These are phyloP conservation scores for Alternaria sp. DNA, from an alignment of 2,329 filamentous ascomycete genomes.

Conservation along the genomic window DNA sequence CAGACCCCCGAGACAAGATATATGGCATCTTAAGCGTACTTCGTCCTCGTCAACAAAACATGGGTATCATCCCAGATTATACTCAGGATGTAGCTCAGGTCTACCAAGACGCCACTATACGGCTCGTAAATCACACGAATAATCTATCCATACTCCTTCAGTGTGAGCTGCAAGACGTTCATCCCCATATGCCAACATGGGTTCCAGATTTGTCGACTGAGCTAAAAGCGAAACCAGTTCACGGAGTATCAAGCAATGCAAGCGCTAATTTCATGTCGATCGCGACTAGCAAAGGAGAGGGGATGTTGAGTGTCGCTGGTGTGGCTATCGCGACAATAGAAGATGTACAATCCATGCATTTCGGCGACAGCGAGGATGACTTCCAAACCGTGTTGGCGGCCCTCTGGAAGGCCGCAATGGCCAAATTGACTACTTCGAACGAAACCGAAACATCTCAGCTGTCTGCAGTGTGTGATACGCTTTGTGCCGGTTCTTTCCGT, in stretches of 20 bases:
- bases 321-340: not conserved
- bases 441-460: rapidly evolving
- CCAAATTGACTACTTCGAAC: not conserved
- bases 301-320: not conserved
- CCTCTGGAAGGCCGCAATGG: rapidly evolving
- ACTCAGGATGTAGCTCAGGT: not conserved
- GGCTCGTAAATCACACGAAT: not conserved
- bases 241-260: too few species aligned
- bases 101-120: not conserved
- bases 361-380: rapidly evolving
- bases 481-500: rapidly evolving
- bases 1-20: not conserved
- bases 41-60: rapidly evolving
- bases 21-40: not conserved
- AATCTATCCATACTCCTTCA: not conserved
- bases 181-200: not conserved
- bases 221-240: rapidly evolving
- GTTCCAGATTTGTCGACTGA: not conserved
- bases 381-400: rapidly evolving
- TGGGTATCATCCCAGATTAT: not conserved
- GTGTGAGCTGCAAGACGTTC: not conserved
- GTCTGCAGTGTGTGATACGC: not conserved
- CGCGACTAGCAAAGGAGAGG: not conserved
- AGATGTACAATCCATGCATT: rapidly evolving
- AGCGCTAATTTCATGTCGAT: not conserved